Evolutionary conservation across 2,329 filamentous ascomycete genomes (phyloP), one percentile per base, ranked within the genome.

Genomic region (Cryphonectria japonica): DNA sequence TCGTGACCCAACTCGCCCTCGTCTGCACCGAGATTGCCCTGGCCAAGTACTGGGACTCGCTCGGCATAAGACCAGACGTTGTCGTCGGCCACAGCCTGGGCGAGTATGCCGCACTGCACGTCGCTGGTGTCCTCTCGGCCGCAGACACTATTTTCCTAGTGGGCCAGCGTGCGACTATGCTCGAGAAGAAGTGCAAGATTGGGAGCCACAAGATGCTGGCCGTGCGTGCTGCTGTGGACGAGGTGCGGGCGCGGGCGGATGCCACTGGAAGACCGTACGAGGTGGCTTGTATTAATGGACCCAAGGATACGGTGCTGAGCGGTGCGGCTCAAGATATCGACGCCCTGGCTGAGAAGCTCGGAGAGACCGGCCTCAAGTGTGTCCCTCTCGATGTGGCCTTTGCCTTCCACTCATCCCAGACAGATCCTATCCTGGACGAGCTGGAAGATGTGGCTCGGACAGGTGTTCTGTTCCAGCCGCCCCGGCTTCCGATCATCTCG

Each of bases 101-200:
- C 65, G 90, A 92, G 78, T 92, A 92, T 74, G 89, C 91, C 41
- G 90, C 91, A 66, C 84, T 92, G 2, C 85, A 90, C 74, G 85
- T 89, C 61, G 88, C 90, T 67, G 90, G 89, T 64, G 89, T 92
- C 34, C 81, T 92, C 43, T 89, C 88, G 0, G 86, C 85, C 22
- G 83, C 82, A 46, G 89, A 92, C 75, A 85, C 87, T 73, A 81
- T 93, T 13, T 88, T 86, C 61, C 82, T 93, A 0, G 89, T 92
- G 6, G 90, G 90, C 9, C 76, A 80, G 29, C 84, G 91, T 70
- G 90, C 90, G 0, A 78, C 83, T 73, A 78, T 91, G 19, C 81
- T 91, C 9, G 83, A 87, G 73, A 78, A 85, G 39, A 82, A 84
- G 70, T 92, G 90, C 79, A 84, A 82, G 2, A 65, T 72, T 0